Percentiles rank a stretch among this genome's conserved stretches.
These are phyloP conservation scores for Lodderomyces orthopsilosis DNA, from an alignment of 1,139 yeast genomes.

Conservation along the genomic window DNA sequence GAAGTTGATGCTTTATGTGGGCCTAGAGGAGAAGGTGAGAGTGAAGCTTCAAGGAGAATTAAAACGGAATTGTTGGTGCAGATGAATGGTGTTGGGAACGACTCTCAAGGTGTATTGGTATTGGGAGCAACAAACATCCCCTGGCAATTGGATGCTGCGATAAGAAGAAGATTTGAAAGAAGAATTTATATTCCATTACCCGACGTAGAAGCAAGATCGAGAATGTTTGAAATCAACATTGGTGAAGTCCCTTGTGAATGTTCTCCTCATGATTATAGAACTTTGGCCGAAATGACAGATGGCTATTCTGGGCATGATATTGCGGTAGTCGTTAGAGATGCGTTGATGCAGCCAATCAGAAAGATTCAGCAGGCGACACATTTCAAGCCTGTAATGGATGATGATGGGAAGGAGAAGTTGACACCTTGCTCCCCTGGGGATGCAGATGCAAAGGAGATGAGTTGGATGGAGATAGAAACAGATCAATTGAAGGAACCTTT, in stretches of 20 bases:
- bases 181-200: conserved; percentile 95
- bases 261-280: conserved; percentile 66
- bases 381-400: conserved; percentile 58
- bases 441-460: conserved; percentile 77
- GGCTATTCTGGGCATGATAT: conserved; percentile 98
- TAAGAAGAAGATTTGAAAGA: conserved; percentile 92
- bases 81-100: conserved; percentile 99
- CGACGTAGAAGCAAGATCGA: conserved; percentile 83
- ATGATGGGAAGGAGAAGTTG: conserved; percentile 43
- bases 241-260: conserved; percentile 87
- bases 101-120: conserved; percentile 86
- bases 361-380: conserved; percentile 96
- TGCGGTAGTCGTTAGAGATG: conserved; percentile 95
- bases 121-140: conserved; percentile 98
- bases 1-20: conserved; percentile 98
- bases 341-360: conserved; percentile 95
- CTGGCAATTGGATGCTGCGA: conserved; percentile 98
- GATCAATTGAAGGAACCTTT: conserved; percentile 90
- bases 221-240: conserved; percentile 92
- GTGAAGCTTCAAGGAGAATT: conserved; percentile 94
- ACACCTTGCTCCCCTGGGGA: conserved; percentile 99
- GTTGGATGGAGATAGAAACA: conserved; percentile 89
- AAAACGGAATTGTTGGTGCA: conserved; percentile 95
- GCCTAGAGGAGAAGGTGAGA: conserved; percentile 97
- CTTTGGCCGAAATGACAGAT: conserved; percentile 89